Evolutionary conservation across 805 yeast genomes (phyloP).

Genomic region (Candida michaelii): DNA sequence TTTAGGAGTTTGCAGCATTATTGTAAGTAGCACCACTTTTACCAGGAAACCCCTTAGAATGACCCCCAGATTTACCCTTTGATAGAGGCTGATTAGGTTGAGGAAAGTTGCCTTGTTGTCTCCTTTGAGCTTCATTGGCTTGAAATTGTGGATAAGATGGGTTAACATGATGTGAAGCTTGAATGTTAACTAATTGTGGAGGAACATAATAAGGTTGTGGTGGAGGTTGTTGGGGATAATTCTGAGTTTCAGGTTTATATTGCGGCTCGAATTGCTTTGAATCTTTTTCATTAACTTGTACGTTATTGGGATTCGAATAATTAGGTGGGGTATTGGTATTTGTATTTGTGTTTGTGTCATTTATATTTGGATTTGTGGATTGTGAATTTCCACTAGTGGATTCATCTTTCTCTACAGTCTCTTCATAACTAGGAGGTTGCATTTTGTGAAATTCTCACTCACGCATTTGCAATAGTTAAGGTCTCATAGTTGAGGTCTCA

Average conservation of each 20-base stretch:
- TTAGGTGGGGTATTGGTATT: neutral
- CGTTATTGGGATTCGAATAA: neutral
- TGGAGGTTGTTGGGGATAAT: neutral
- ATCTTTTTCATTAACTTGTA: neutral
- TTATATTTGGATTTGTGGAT: neutral
- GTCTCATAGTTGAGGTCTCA: too few species aligned
- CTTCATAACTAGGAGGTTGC: slow-evolving; percentile 11
- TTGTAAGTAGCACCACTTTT: slow-evolving; percentile 35
- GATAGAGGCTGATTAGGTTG: slow-evolving; percentile 17
- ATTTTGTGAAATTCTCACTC: neutral
- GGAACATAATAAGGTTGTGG: slow-evolving; percentile 11
- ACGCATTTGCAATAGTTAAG: neutral
- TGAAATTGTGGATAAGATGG: slow-evolving; percentile 38
- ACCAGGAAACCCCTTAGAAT: slow-evolving; percentile 34
- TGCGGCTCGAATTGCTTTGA: neutral
- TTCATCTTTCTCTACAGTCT: neutral
- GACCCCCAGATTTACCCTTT: slow-evolving; percentile 31
- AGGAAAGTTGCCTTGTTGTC: slow-evolving; percentile 33
- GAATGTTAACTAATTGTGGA: slow-evolving; percentile 37
- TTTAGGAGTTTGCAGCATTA: slow-evolving; percentile 28
- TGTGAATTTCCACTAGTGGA: neutral
- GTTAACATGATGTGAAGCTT: slow-evolving; percentile 34
- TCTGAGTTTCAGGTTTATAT: neutral
- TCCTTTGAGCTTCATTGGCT: slow-evolving; percentile 30
- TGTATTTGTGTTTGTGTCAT: neutral